Evolutionary conservation across 495 filamentous ascomycete species (phyloP), one percentile per base, ranked within the genome.

Genomic region (Talaromyces thailandensis): DNA sequence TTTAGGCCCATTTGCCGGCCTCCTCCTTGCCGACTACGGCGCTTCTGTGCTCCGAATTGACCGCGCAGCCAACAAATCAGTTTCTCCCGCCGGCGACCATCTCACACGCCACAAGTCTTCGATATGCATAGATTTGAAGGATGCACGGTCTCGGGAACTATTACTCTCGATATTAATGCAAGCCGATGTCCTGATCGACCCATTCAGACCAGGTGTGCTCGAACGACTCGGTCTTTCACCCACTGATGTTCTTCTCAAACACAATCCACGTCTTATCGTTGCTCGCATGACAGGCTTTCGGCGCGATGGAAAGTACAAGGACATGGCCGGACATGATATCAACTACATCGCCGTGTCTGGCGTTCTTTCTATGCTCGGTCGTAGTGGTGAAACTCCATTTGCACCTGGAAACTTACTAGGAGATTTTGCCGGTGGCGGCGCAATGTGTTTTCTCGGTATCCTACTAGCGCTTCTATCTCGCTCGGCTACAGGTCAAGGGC

Each of bases 321-420:
- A 78, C 63, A 96, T 96, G 92, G 93, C 93, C 0, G 93, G 93
- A n/a, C 93, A 98, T 66, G 93, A 98, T 70, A 96, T 98, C 70
- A 98, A 98, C 69, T 98, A 96, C 73, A 86, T 98, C 24, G 89
- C 93, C 35, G 90, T 96, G 0, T 89, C 88, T 1, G 93, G 93
- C 0, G 88, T 88, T 0, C 74, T 98, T 14, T 81, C 80, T 1
- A 79, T 95, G 74, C 79, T 98, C 0, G 93, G 93, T 0, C 78
- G 88, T 0, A 74, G 74, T 25, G 82, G 79, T 3, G 83, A 86
- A 63, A 86, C 84, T 55, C 93, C 93, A 6, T 84, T 87, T 58
- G 79, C 92, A 6, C 93, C 93, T 4, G 85, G 78, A 0, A 98
- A 98, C 64, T 80, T 98, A 18, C 74, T 97, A 0, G 93, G 83